These are phyloP conservation scores for Lasiosphaeria ovina DNA, from an alignment of 495 filamentous ascomycete genomes.

Conservation along the genomic window DNA sequence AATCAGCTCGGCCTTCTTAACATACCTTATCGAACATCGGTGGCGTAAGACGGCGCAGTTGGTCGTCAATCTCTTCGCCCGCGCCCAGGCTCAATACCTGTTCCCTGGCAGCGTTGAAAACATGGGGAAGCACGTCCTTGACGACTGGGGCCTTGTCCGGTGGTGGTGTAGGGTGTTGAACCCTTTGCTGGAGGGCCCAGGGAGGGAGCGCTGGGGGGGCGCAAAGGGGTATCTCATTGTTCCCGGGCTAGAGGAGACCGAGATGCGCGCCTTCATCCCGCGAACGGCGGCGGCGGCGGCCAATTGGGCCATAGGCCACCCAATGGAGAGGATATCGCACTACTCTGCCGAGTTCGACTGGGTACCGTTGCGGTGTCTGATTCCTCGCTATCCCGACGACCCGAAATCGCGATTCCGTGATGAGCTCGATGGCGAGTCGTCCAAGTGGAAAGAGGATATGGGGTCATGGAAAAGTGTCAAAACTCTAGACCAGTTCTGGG, in stretches of 20 bases:
- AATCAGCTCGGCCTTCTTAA: slow-evolving; percentile 72
- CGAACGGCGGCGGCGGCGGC: slow-evolving; percentile 41
- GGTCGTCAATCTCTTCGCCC: slow-evolving; percentile 87
- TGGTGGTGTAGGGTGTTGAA: slow-evolving; percentile 95
- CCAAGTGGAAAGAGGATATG: slow-evolving; percentile 42
- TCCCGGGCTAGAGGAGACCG: slow-evolving; percentile 75
- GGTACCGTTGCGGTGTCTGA: slow-evolving; percentile 77
- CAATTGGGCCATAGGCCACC: slow-evolving; percentile 56
- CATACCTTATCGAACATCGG: slow-evolving; percentile 65
- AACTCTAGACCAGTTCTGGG: slow-evolving; percentile 91
- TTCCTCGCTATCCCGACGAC: slow-evolving; percentile 92
- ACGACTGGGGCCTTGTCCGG: slow-evolving; percentile 81
- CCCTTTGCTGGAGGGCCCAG: slow-evolving; percentile 58
- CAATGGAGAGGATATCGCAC: slow-evolving; percentile 58
- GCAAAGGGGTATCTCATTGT: slow-evolving; percentile 78
- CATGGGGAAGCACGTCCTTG: slow-evolving; percentile 82
- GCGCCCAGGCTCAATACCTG: slow-evolving; percentile 90
- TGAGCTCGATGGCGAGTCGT: slow-evolving; percentile 72
- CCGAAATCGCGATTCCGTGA: slow-evolving; percentile 90
- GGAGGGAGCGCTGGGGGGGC: slow-evolving; percentile 32
- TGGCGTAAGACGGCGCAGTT: slow-evolving; percentile 66
- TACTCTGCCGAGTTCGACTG: slow-evolving; percentile 57
- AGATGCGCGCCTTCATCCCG: slow-evolving; percentile 63
- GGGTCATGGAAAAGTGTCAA: slow-evolving; percentile 80
- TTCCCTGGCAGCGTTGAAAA: slow-evolving; percentile 92